Conservation (phyloP, 306 rosid species). For the Sicyos edulis region DNA sequence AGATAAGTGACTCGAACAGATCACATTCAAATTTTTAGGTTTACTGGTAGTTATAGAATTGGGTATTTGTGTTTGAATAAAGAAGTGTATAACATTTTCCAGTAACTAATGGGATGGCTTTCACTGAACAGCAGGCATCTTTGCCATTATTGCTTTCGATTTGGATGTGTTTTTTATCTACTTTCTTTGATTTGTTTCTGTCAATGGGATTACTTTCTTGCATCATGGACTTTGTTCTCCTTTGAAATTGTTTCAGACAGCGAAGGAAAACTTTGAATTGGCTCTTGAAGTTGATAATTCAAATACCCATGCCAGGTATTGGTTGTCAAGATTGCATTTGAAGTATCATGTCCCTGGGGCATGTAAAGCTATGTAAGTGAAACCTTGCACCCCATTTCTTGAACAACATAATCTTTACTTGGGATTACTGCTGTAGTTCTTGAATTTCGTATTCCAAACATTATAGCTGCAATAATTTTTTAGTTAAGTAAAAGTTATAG, state of each 20-base stretch:
- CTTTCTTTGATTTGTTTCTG: not conserved
- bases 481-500: not conserved
- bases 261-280: conserved; percentile 88
- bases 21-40: too few species aligned
- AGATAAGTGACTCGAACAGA: too few species aligned
- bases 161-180: not conserved
- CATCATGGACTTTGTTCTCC: not conserved
- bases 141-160: not conserved
- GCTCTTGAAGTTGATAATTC: conserved; percentile 78
- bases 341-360: conserved; percentile 85
- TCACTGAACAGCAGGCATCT: not conserved
- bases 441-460: not conserved
- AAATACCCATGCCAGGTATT: conserved; percentile 77
- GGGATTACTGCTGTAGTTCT: conserved; percentile 15
- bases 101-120: not conserved
- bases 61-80: not conserved
- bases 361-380: conserved; percentile 65
- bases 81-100: not conserved
- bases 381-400: not conserved
- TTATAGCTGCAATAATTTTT: not conserved
- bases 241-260: conserved; percentile 37
- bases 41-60: not conserved
- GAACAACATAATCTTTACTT: not conserved
- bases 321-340: conserved; percentile 85
- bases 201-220: too few species aligned